Evolutionary conservation across 139 green algal species (phyloP).

Genomic region (Chlamydomonas incerta): DNA sequence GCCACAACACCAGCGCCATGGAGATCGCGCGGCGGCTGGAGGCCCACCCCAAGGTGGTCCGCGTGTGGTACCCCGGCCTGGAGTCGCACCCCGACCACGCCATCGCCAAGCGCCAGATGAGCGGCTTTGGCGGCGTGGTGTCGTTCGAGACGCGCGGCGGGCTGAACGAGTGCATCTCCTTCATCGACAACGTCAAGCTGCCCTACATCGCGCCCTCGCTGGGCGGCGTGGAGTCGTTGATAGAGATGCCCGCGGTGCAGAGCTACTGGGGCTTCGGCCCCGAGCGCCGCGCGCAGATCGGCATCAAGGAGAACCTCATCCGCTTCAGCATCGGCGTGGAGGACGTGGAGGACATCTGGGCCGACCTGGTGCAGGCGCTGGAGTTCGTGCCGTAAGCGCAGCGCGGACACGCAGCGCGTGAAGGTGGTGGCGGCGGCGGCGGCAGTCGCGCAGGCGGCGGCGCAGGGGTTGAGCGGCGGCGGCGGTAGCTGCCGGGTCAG

Average conservation of each 20-base stretch:
- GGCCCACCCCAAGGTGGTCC: constrained; percentile 87
- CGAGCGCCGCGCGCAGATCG: constrained; percentile 89
- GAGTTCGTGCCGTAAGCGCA: constrained; percentile 65
- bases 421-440: too few species aligned
- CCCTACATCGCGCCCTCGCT: constrained; percentile 99
- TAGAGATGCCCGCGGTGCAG: constrained; percentile 98
- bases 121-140: constrained; percentile 95
- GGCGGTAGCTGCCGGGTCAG: too few species aligned
- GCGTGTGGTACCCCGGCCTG: constrained; percentile 89
- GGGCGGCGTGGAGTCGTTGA: constrained; percentile 97
- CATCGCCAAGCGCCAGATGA: constrained; percentile 95
- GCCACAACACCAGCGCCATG: constrained; percentile 76
- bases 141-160: constrained; percentile 64
- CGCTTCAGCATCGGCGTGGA: constrained; percentile 95
- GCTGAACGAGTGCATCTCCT: constrained; percentile 48
- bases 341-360: constrained; percentile 94
- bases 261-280: constrained; percentile 84
- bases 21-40: constrained; percentile 77
- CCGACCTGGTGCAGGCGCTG: constrained; percentile 94
- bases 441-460: too few species aligned
- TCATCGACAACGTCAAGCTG: constrained; percentile 93
- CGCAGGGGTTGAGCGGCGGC: too few species aligned
- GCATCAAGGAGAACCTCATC: constrained; percentile 99
- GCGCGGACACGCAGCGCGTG: too few species aligned
- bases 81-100: constrained; percentile 92